These are phyloP conservation scores for Naganishia cerealis DNA, from an alignment of 1,284 basidiomycete species.

Conservation along the genomic window DNA sequence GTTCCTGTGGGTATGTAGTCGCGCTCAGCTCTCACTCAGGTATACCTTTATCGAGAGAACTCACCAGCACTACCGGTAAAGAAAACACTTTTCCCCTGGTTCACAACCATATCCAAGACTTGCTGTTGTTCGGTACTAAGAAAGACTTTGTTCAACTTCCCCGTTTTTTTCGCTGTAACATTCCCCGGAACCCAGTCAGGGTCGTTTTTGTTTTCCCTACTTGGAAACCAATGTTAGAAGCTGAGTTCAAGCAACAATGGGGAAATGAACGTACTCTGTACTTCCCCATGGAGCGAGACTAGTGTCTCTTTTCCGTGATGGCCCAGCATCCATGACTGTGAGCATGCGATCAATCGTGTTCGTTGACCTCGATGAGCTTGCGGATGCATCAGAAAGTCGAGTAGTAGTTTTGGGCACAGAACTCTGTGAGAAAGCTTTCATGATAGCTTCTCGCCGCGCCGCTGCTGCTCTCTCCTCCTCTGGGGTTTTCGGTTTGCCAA, in stretches of 20 bases:
- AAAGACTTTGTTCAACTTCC: conserved; percentile 49
- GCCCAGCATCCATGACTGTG: conserved; percentile 14
- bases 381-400: conserved; percentile 8
- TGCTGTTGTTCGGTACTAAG: conserved; percentile 80
- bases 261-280: conserved; percentile 9
- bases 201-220: conserved; percentile 7
- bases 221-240: background rate
- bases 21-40: background rate
- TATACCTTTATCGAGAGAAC: conserved; percentile 42
- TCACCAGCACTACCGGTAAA: conserved; percentile 94
- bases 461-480: conserved; percentile 41
- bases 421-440: conserved; percentile 44
- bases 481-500: conserved; percentile 23
- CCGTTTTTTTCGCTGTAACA: conserved; percentile 42
- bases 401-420: conserved; percentile 28
- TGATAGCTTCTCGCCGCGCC: conserved; percentile 46
- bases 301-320: conserved; percentile 26
- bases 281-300: conserved; percentile 18
- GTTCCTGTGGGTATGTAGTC: conserved; percentile 62
- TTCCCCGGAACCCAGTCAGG: conserved; percentile 18
- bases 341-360: conserved; percentile 26
- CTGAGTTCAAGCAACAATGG: background rate
- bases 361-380: conserved; percentile 13
- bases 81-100: conserved; percentile 76
- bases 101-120: conserved; percentile 70